A percentile compares a stretch with the other conserved stretches of the same genome.
phyloP scores from a whole-genome alignment of 352 stramenopile species.

The Phytophthora cryptogea region DNA sequence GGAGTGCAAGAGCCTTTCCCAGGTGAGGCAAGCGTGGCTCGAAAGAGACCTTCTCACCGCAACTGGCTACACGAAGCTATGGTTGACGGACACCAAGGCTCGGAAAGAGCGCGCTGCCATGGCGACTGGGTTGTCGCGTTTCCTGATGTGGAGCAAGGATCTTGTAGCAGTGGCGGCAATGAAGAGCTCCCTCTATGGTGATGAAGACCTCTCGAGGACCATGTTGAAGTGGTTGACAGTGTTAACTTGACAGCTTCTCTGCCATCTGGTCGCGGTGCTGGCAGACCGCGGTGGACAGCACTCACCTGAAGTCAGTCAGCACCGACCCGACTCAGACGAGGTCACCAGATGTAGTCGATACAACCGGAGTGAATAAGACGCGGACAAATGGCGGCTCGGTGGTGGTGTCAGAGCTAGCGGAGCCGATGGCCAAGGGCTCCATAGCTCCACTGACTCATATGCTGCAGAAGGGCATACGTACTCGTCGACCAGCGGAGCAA shows the following conservation, averaged over 20 bases:
- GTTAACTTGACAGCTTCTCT: constrained; percentile 3
- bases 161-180: neutral
- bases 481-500: constrained; percentile 19
- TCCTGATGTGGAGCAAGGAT: too few relatives aligned
- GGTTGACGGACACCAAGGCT: neutral
- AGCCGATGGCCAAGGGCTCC: neutral
- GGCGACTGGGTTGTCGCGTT: too few relatives aligned
- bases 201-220: neutral
- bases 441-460: neutral
- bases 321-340: constrained; percentile 26
- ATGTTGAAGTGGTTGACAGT: constrained; percentile 30
- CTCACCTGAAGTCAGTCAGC: constrained; percentile 9
- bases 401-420: neutral
- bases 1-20: constrained; percentile 16
- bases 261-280: constrained; percentile 15
- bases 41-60: constrained; percentile 7
- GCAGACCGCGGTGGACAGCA: too few relatives aligned
- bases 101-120: neutral
- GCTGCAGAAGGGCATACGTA: constrained; percentile 1
- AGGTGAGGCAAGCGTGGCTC: neutral
- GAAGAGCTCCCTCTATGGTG: too few relatives aligned
- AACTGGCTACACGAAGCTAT: constrained; percentile 13
- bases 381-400: neutral
- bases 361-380: constrained; percentile 15
- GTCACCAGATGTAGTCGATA: constrained; percentile 15